These are phyloP conservation scores for Aspergillus funiculosus DNA, from an alignment of 495 filamentous ascomycete species.

Conservation along the genomic window DNA sequence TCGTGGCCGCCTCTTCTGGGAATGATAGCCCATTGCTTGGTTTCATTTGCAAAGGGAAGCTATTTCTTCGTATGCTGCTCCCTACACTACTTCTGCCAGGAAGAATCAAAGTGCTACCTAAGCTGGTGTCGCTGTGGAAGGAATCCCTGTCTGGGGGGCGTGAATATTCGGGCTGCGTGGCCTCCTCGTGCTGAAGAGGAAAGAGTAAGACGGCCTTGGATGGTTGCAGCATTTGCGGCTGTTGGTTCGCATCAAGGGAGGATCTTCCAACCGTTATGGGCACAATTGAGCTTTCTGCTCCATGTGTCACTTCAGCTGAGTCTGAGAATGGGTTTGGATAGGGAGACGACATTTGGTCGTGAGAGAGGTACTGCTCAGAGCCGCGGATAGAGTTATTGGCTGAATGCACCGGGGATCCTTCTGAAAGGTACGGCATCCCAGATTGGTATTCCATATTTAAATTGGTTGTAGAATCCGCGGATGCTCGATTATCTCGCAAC, in stretches of 20 bases:
- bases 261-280: not conserved
- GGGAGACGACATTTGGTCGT: not conserved
- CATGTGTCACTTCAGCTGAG: conserved; percentile 1
- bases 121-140: conserved; percentile 19
- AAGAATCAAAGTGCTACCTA: conserved; percentile 23
- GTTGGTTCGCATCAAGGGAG: not conserved
- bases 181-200: not conserved
- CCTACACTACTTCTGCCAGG: conserved; percentile 20
- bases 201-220: not conserved
- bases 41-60: conserved; percentile 9
- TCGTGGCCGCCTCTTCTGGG: conserved; percentile 11
- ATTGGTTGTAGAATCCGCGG: conserved; percentile 7
- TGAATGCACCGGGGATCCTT: conserved; percentile 10
- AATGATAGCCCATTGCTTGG: conserved; percentile 2
- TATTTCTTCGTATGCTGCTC: conserved; percentile 16
- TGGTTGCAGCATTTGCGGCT: not conserved
- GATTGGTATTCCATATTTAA: conserved; percentile 14
- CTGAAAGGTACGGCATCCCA: conserved; percentile 3
- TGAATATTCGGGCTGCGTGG: not conserved
- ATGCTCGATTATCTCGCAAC: conserved; percentile 10
- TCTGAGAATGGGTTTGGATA: conserved; percentile 19
- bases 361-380: not conserved
- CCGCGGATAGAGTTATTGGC: conserved; percentile 5
- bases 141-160: conserved; percentile 14
- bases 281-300: not conserved